Evolutionary conservation across 495 filamentous ascomycete genomes (phyloP), one percentile per base, ranked within the genome.

Genomic region (Parathielavia appendiculata): DNA sequence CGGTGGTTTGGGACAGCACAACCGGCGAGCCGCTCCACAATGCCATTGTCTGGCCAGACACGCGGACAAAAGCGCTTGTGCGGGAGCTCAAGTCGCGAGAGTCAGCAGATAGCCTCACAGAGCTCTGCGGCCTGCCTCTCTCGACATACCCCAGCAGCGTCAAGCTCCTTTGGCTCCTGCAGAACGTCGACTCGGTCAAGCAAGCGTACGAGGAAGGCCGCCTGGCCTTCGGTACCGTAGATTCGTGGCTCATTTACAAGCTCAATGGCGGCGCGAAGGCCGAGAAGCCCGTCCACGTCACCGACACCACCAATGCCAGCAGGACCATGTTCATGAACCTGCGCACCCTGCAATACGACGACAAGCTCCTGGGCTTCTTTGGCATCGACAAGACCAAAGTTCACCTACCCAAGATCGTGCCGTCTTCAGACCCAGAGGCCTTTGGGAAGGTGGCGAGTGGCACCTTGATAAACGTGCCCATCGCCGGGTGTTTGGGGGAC

Each of bases 281-380:
- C 16, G 66, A 69, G 19, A 75, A 66, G 30, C 83, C 83, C 41
- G 69, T 88, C 46, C 83, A 89, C 61, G 89, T 97, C 48, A 93
- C 92, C 4, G 92, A 97, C 70, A 84, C 86, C 16, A 95, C 90
- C 48, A 97, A 97, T 70, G 92, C 92, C 32, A 93, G 89, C 16
- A 75, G 92, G 60, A 97, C 92, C 52, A 96, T 96, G 92, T 96
- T 96, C 71, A 91, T 95, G 85, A 93, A 96, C 72, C 79, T 97
- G 38, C 81, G 86, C 59, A 93, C 87, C 6, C 76, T 95, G 32
- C 74, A 95, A 66, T 97, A 96, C 68, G 90, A 95, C 67, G 83
- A 93, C 54, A 80, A 77, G 41, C 78, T 95, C 6, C 77, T 97
- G 46, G 75, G 83, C 20, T 97, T 95, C 75, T 96, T 96, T 71